Evolutionary conservation across 306 rosid species (phyloP), one percentile per base, ranked within the genome.

Genomic region (Lathyrus tuberosus): DNA sequence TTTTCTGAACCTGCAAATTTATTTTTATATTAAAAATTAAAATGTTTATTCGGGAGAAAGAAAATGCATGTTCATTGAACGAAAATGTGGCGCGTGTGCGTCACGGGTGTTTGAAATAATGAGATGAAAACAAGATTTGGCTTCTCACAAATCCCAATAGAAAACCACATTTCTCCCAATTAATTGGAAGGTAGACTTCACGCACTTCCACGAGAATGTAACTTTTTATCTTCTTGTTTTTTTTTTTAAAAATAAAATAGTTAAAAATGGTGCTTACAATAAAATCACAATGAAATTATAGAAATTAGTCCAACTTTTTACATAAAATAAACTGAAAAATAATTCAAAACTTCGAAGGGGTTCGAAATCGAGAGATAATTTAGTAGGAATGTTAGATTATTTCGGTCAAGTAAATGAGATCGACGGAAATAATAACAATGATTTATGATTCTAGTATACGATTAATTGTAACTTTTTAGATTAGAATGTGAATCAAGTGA

Each of bases 151-250:
- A 65, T 74, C 78, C 78, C 57, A 54, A 71, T 42, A 53, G 17
- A 56, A 58, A n/a, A 28, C n/a, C 42, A 59, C 81, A 74, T 76
- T 84, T 76, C 79, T 84, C 89, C 89, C 53, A 70, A 67, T 54
- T 69, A 73, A 58, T 58, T 53, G 89, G 91, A 82, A 76, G 77
- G 80, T 79, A 72, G 54, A 26, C 13, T 16, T 64, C 81, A 82
- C 89, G 84, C 86, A 81, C 69, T 77, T 79, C 75, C 79, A 83
- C 40, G 76, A 67, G 77, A 60, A 69, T 77, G 46, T 38, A 37
- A 38, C 14, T 67, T 57, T 37, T 71, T 15, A 41, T 47, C 60
- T 6, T 0, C 24, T 72, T 65, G 26, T 65, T 62, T 56, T 18
- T 28, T 10, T n/a, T n/a, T n/a, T n/a, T n/a, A n/a, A n/a, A 17